Evolutionary conservation across 2,329 filamentous ascomycete species (phyloP), one percentile per base, ranked within the genome.

Genomic region (Claviceps spartinae): DNA sequence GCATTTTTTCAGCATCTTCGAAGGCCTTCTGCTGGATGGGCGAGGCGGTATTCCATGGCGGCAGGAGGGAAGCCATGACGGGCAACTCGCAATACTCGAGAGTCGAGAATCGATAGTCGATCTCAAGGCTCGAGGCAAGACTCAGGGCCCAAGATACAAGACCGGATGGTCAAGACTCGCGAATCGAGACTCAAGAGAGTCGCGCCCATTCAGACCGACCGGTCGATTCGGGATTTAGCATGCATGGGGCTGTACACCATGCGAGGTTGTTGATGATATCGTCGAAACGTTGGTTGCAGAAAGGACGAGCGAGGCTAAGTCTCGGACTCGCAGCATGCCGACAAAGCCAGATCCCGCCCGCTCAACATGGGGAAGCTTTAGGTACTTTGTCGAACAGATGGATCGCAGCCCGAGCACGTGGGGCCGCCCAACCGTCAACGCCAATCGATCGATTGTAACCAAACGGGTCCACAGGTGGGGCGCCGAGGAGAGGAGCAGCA

Each of bases 1-100:
- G 80, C 81, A 86, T 85, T 58, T 83, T 80, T 58, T 76, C 76
- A 36, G 84, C 84, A 74, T 87, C 83, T 62, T 86, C 77, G 36
- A 83, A 68, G 49, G 82, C 81, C 62, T 80, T 79, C 57, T 74
- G 71, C 62, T 77, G 79, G 54, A 73, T 77, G 58, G 65, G 68
- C 49, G 72, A 70, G 51, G 68, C 60, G 49, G 72, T 69, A 49
- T 69, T 65, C 54, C 67, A 69, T 56, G 68, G 64, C 20, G 72
- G 65, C 51, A 71, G 66, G 37, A 74, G 67, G 38, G 70, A 68
- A 51, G 68, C 62, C 70, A 72, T 72, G 52, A 36, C 58, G 59
- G n/a, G 14, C 22, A 44, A n/a, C 20, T 26, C 24, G 42, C 2
- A 26, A 26, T 20, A 44, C 22, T 44, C 42, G 42, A 26, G 42